Evolutionary conservation across 306 rosid species (phyloP).

Genomic region (cucumber (Cucumis sativus)): DNA sequence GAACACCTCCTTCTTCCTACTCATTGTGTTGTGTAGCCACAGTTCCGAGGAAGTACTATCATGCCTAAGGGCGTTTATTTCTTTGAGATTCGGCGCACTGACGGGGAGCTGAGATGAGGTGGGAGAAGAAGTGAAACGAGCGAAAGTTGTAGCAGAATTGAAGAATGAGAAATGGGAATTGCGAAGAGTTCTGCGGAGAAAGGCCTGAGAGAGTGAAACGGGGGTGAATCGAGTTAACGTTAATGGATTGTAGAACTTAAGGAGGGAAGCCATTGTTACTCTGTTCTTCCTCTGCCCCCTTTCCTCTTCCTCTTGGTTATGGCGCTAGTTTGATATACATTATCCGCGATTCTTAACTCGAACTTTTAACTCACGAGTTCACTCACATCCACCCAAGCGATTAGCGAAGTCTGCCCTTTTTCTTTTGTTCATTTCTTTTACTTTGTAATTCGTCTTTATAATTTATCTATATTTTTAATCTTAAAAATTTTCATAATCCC

Average conservation of each 20-base stretch:
- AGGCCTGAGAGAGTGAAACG: constrained; percentile 15
- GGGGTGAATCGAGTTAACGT: constrained; percentile 14
- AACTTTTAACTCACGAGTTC: background rate
- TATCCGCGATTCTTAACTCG: background rate
- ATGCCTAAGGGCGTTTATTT: constrained; percentile 8
- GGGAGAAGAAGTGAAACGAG: constrained; percentile 23
- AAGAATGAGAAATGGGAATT: constrained; percentile 13
- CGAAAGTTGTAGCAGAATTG: background rate
- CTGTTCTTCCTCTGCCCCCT: background rate
- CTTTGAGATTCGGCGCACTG: background rate
- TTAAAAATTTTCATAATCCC: no score
- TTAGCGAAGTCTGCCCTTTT: no score
- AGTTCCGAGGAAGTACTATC: constrained; percentile 30
- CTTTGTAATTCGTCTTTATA: no score
- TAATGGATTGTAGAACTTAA: constrained; percentile 49
- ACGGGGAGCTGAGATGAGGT: constrained; percentile 29
- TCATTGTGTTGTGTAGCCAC: constrained; percentile 79
- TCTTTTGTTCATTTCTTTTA: no score
- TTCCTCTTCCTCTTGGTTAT: background rate
- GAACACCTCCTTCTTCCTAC: constrained; percentile 48
- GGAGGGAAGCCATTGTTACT: constrained; percentile 43
- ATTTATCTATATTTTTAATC: no score
- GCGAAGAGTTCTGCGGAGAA: constrained; percentile 14
- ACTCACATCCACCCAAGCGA: no score
- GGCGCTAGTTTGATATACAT: constrained; percentile 3